Evolutionary conservation across 1,284 basidiomycete genomes (phyloP).

Genomic region (Malassezia yamatoensis): DNA sequence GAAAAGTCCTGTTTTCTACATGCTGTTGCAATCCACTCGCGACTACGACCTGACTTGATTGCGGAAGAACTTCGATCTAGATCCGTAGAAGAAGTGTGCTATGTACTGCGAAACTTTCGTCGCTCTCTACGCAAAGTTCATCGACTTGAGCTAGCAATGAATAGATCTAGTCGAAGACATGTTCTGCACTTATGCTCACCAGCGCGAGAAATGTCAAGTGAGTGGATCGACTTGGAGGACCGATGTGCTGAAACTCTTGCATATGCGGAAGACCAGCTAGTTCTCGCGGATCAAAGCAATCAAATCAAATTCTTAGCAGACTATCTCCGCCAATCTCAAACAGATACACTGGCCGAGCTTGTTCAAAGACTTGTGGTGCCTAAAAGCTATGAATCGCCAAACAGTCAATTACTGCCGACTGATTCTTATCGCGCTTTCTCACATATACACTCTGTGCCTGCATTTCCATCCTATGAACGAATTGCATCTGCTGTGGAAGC

Average conservation of each 20-base stretch:
- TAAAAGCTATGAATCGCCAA: background rate
- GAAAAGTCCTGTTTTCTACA: constrained; percentile 66
- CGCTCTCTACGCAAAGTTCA: background rate
- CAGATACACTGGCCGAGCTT: background rate
- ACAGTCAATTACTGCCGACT: background rate
- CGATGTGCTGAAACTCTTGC: background rate
- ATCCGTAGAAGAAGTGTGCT: background rate
- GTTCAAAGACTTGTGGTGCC: background rate
- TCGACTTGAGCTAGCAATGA: background rate
- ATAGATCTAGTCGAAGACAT: background rate
- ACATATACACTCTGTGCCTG: background rate
- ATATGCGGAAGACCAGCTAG: background rate
- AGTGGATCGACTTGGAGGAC: constrained; percentile 6
- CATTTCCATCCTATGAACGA: background rate
- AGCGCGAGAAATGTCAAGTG: constrained; percentile 4
- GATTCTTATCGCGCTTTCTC: background rate
- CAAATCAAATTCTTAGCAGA: background rate
- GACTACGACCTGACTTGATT: constrained; percentile 62
- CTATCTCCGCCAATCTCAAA: background rate
- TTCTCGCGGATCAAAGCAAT: background rate
- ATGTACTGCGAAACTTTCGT: constrained; percentile 6
- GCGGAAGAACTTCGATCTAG: constrained; percentile 53
- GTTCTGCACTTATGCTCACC: background rate
- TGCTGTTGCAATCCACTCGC: constrained; percentile 57
- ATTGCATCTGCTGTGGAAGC: background rate